These are phyloP conservation scores for Didymellaceae sp. DNA, from an alignment of 2,329 filamentous ascomycete genomes.

Conservation along the genomic window DNA sequence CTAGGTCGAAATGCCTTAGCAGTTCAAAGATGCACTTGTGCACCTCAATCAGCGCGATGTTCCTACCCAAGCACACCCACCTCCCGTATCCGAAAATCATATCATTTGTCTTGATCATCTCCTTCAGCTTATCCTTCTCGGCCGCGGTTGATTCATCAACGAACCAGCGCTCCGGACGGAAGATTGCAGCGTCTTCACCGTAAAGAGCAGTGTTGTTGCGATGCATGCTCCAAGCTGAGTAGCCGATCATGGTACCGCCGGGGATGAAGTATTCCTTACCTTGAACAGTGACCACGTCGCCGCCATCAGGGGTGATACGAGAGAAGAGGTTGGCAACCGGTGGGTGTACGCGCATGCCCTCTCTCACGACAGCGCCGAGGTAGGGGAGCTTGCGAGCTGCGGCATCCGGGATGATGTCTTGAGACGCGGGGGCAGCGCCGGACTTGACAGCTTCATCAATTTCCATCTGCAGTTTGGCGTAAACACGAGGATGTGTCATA, in stretches of 20 bases:
- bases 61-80: conserved; percentile 44
- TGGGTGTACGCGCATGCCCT: conserved; percentile 55
- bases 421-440: conserved; percentile 42
- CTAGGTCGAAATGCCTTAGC: conserved; percentile 42
- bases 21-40: conserved; percentile 53
- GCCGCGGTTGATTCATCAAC: conserved; percentile 26
- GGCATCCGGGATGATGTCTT: conserved; percentile 56
- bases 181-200: conserved; percentile 52
- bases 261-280: conserved; percentile 41
- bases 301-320: conserved; percentile 38
- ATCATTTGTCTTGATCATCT: conserved; percentile 44
- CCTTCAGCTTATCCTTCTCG: conserved; percentile 33
- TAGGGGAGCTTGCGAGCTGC: conserved; percentile 53
- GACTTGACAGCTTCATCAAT: conserved; percentile 51
- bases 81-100: conserved; percentile 48
- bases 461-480: conserved; percentile 55
- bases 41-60: conserved; percentile 47
- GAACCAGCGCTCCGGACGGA: conserved; percentile 60
- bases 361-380: conserved; percentile 56
- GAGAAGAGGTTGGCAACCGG: conserved; percentile 45
- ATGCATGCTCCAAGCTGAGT: conserved; percentile 43
- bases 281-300: conserved; percentile 41
- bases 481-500: conserved; percentile 57
- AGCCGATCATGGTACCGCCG: conserved; percentile 44
- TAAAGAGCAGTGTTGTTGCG: conserved; percentile 40